These are phyloP conservation scores for Blastobotrys malaysiensis DNA, from an alignment of 1,139 yeast species.

Conservation along the genomic window DNA sequence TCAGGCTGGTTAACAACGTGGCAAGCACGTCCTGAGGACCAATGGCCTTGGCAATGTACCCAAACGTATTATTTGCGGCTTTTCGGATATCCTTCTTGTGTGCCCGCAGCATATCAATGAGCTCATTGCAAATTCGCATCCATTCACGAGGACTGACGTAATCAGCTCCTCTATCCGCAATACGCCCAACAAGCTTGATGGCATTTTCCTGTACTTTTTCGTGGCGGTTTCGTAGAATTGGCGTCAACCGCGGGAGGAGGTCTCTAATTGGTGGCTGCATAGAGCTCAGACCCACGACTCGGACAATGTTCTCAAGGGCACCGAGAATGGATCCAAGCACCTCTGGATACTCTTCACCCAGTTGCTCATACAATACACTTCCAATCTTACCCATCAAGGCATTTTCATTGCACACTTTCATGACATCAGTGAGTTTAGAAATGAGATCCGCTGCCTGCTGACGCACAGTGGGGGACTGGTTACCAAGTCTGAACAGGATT, in stretches of 20 bases:
- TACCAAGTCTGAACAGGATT: slow-evolving; percentile 66
- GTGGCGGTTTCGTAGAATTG: slow-evolving; percentile 83
- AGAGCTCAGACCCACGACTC: slow-evolving; percentile 48
- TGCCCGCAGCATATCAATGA: slow-evolving; percentile 83
- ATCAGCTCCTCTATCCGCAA: slow-evolving; percentile 81
- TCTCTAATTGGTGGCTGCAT: slow-evolving; percentile 84
- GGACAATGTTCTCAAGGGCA: slow-evolving; percentile 55
- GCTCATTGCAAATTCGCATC: slow-evolving; percentile 94
- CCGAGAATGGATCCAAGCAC: slow-evolving; percentile 80
- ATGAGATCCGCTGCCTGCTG: slow-evolving; percentile 85
- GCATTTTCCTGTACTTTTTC: slow-evolving; percentile 89
- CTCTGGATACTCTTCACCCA: slow-evolving; percentile 94
- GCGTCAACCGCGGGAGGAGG: slow-evolving; percentile 81
- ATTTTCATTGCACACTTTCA: slow-evolving; percentile 62
- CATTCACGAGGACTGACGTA: slow-evolving; percentile 89
- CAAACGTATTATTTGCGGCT: slow-evolving; percentile 89
- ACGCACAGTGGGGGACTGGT: slow-evolving; percentile 66
- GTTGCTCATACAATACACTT: slow-evolving; percentile 76
- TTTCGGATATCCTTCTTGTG: slow-evolving; percentile 72
- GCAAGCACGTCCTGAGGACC: slow-evolving; percentile 96
- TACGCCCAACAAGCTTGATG: slow-evolving; percentile 71
- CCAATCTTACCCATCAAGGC: slow-evolving; percentile 62
- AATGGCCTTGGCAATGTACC: slow-evolving; percentile 82
- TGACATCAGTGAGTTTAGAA: slow-evolving; percentile 58
- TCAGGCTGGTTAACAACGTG: slow-evolving; percentile 72